Conservation (phyloP, 202 grass and related monocot genomes). For the Dendrocalamus latiflorus region DNA sequence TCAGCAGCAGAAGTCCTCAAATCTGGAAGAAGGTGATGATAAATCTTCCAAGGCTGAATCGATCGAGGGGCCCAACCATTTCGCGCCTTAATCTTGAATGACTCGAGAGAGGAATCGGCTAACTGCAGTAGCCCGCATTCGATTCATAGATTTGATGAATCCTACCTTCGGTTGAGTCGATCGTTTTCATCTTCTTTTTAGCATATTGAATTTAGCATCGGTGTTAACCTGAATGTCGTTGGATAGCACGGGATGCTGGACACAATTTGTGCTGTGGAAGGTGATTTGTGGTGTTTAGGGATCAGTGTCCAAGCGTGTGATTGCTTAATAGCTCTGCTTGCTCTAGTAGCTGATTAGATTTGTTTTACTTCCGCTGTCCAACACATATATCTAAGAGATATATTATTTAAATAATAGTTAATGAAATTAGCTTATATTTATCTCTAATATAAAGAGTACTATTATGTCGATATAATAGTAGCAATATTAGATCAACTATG, state of each 20-base stretch:
- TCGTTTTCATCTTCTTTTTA: constrained; percentile 23
- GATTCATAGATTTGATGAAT: constrained; percentile 45
- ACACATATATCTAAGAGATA: too few species aligned
- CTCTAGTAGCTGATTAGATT: constrained; percentile 36
- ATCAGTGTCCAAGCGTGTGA: constrained; percentile 28
- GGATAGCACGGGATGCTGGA: neutral
- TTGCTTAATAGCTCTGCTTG: constrained; percentile 31
- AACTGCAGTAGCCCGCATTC: constrained; percentile 2
- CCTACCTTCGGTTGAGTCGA: constrained; percentile 1
- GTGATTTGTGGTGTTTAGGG: constrained; percentile 39
- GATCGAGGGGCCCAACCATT: neutral
- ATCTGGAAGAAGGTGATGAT: constrained; percentile 13
- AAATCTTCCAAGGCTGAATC: constrained; percentile 20
- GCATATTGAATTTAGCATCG: constrained; percentile 19
- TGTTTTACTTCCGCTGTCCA: neutral
- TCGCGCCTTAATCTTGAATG: constrained; percentile 14
- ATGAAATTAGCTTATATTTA: too few species aligned
- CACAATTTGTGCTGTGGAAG: neutral
- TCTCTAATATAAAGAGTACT: too few species aligned
- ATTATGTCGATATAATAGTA: too few species aligned
- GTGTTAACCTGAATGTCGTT: constrained; percentile 30
- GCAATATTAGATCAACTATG: too few species aligned
- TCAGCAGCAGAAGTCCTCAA: neutral
- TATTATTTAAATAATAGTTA: too few species aligned
- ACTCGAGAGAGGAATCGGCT: constrained; percentile 12